phyloP scores from a whole-genome alignment of 176 grass and related monocot genomes.

The Rhynchospora pubera region DNA sequence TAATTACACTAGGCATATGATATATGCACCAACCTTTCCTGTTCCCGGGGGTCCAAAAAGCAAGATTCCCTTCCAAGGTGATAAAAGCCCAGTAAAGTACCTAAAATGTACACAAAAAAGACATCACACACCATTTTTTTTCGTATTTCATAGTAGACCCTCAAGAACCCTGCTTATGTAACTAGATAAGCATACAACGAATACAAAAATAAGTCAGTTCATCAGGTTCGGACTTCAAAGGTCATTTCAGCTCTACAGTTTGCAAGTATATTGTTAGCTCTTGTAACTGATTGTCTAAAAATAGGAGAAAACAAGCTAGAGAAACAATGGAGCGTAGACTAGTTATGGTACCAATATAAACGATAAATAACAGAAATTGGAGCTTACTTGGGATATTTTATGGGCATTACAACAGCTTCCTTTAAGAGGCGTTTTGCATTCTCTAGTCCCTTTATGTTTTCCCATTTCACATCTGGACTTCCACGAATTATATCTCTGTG shows the following conservation, averaged over 20 bases:
- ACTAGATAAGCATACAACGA: not conserved
- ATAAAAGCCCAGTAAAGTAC: slow-evolving; percentile 47
- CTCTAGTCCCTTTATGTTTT: slow-evolving; percentile 94
- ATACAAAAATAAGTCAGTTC: not conserved
- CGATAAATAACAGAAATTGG: slow-evolving; percentile 1
- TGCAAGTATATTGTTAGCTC: not conserved
- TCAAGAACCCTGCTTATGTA: too few relatives aligned
- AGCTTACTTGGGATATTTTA: slow-evolving; percentile 98
- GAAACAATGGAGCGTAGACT: not conserved
- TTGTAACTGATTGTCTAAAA: not conserved
- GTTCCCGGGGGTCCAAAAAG: slow-evolving; percentile 48
- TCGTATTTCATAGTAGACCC: too few relatives aligned
- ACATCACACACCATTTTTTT: too few relatives aligned
- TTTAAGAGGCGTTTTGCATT: slow-evolving; percentile 85
- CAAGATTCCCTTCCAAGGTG: slow-evolving; percentile 56
- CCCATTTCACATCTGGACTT: slow-evolving; percentile 97
- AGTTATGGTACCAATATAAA: not conserved
- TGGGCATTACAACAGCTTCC: slow-evolving; percentile 95
- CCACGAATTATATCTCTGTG: slow-evolving; percentile 82
- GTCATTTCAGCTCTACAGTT: not conserved
- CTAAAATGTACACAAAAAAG: too few relatives aligned
- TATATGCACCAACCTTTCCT: too few relatives aligned
- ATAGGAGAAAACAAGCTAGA: not conserved
- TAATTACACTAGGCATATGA: too few relatives aligned
- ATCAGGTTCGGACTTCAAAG: not conserved